Evolutionary conservation across 2,329 filamentous ascomycete genomes (phyloP).

Genomic region (Zasmidium citrigriseum): DNA sequence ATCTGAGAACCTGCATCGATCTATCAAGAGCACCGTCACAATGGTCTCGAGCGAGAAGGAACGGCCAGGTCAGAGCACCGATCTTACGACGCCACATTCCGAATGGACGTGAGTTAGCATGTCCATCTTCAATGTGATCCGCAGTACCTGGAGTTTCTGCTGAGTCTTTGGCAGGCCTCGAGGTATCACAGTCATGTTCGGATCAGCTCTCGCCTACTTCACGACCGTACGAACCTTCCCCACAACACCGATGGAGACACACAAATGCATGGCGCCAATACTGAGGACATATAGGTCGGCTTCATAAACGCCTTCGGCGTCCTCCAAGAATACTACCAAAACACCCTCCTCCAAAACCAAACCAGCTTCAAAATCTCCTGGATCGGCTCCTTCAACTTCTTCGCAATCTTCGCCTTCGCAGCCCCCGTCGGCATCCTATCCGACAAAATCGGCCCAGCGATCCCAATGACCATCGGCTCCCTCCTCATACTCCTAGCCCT

Average conservation of each 20-base stretch:
- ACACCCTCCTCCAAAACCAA: constrained; percentile 18
- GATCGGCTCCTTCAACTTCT: constrained; percentile 31
- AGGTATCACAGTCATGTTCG: background rate
- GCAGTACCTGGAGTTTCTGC: too few species aligned
- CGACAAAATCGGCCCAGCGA: constrained; percentile 29
- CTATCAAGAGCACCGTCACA: too few species aligned
- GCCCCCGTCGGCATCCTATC: constrained; percentile 30
- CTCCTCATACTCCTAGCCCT: constrained; percentile 46
- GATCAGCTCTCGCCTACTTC: background rate
- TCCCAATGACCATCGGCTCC: constrained; percentile 23
- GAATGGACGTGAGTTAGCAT: background rate
- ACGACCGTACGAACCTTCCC: background rate
- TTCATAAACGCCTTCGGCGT: constrained; percentile 31
- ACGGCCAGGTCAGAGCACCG: too few species aligned
- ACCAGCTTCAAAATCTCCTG: constrained; percentile 32
- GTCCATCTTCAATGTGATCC: background rate
- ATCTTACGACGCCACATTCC: background rate
- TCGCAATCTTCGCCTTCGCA: constrained; percentile 29
- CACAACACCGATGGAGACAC: background rate
- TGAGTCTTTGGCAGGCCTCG: background rate
- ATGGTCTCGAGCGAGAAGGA: background rate
- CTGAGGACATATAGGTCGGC: constrained; percentile 17
- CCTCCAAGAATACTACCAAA: constrained; percentile 30
- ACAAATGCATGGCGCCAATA: too few species aligned
- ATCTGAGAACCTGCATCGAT: too few species aligned